phyloP scores from a whole-genome alignment of 2,329 filamentous ascomycete genomes.

The Colletotrichum sp. region DNA sequence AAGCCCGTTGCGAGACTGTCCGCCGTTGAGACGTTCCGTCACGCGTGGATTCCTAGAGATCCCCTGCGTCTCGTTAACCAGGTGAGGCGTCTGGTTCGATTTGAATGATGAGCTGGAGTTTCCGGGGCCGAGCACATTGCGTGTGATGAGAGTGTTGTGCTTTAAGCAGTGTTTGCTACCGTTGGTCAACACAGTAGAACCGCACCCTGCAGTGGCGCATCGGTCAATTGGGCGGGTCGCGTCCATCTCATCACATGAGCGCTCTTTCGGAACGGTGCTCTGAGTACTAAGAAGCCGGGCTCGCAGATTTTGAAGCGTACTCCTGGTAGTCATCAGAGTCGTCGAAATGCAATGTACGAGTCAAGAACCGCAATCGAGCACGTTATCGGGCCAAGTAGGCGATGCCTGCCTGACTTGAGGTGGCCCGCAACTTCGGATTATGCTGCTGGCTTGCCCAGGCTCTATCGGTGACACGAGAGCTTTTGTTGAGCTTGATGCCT shows the following conservation, averaged over 20 bases:
- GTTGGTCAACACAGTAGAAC: background rate
- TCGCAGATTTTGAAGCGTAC: background rate
- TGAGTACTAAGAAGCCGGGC: background rate
- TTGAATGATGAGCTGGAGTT: background rate
- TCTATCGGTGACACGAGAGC: background rate
- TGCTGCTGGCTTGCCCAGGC: background rate
- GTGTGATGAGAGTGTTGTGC: background rate
- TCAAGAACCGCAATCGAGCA: background rate
- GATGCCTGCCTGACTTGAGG: background rate
- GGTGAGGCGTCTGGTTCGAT: background rate
- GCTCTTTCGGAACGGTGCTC: background rate
- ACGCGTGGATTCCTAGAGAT: background rate
- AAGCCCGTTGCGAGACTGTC: background rate
- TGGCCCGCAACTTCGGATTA: background rate
- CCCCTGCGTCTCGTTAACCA: background rate
- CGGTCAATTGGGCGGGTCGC: background rate
- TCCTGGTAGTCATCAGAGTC: background rate
- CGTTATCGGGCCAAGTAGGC: background rate
- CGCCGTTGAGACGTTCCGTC: background rate
- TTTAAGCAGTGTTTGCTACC: background rate
- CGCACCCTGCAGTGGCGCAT: background rate
- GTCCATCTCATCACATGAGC: background rate
- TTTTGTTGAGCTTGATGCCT: background rate
- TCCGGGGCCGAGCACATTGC: background rate
- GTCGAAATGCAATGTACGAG: background rate